These are phyloP conservation scores for Pistacia atlantica DNA, from an alignment of 345 rosid genomes.

Conservation along the genomic window DNA sequence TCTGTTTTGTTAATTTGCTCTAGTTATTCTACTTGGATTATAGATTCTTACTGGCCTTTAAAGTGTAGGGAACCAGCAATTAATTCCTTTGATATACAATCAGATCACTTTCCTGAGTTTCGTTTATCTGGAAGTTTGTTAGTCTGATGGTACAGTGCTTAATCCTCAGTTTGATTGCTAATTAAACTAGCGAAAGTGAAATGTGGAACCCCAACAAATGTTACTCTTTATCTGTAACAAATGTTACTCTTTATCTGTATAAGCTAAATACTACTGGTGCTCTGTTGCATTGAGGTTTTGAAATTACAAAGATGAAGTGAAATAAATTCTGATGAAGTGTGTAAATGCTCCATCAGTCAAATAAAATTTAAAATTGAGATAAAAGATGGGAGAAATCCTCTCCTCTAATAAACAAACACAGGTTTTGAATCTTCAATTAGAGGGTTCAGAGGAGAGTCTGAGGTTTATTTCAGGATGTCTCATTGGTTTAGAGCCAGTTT, in stretches of 20 bases:
- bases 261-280: not conserved
- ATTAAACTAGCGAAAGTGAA: not conserved
- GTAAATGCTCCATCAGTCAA: not conserved
- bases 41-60: not conserved
- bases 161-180: constrained; percentile 6
- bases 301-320: not conserved
- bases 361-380: not conserved
- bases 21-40: not conserved
- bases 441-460: too few relatives aligned
- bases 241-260: not conserved
- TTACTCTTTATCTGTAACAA: not conserved
- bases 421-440: not conserved
- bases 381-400: not conserved
- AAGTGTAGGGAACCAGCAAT: not conserved
- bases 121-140: not conserved
- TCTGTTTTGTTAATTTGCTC: not conserved
- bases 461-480: too few relatives aligned
- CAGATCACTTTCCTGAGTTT: not conserved
- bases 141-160: not conserved
- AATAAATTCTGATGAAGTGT: not conserved
- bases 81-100: not conserved
- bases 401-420: not conserved
- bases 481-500: not conserved
- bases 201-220: not conserved
- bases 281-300: constrained; percentile 6